These are phyloP conservation scores for Dendrobium huoshanense DNA, from an alignment of 106 monocot species.

Conservation along the genomic window DNA sequence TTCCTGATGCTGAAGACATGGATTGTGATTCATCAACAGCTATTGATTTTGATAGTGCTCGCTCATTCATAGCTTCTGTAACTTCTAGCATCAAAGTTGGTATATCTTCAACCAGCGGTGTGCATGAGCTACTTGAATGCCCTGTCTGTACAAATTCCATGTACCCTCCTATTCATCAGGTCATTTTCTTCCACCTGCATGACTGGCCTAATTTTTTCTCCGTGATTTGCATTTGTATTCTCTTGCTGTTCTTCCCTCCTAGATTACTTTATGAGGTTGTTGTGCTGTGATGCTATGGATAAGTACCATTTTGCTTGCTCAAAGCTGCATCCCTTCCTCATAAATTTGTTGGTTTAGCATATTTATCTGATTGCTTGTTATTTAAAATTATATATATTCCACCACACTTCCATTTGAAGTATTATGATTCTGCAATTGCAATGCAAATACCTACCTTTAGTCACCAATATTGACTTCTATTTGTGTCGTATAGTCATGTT, in stretches of 20 bases:
- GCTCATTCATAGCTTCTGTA: slow-evolving; percentile 9
- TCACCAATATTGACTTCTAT: not conserved
- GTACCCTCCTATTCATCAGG: slow-evolving; percentile 10
- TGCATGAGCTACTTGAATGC: slow-evolving; percentile 21
- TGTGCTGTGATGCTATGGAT: not conserved
- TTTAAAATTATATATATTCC: not conserved
- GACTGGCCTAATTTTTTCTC: not conserved
- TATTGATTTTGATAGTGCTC: not conserved
- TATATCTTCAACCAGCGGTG: slow-evolving; percentile 26
- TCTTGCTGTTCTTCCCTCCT: not conserved
- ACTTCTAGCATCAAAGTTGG: slow-evolving; percentile 15
- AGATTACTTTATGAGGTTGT: not conserved
- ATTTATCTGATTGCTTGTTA: not conserved
- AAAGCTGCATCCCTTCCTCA: not conserved
- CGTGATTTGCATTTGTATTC: not conserved
- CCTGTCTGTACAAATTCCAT: slow-evolving; percentile 6
- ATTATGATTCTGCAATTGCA: not conserved
- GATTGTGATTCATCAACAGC: slow-evolving; percentile 13
- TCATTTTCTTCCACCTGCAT: not conserved
- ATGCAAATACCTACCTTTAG: not conserved
- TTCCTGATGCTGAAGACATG: slow-evolving; percentile 10
- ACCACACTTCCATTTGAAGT: not conserved
- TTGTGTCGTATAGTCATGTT: not conserved
- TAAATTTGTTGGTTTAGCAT: not conserved
- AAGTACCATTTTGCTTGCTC: not conserved